Conservation (phyloP, 1,139 yeast species). For the Pichia sp. region DNA sequence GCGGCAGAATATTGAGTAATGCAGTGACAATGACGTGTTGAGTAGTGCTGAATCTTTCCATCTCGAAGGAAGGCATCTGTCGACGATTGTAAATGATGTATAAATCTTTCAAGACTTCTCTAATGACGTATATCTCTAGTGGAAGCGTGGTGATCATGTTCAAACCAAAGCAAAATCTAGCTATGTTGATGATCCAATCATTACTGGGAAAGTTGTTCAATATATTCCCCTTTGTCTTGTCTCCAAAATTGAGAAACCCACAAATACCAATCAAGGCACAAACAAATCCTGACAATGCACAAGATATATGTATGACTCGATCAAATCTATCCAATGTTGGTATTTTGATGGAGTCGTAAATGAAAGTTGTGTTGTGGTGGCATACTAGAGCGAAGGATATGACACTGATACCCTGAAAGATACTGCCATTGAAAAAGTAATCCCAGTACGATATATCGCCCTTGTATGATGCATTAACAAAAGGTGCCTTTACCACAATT, state of each 20-base stretch:
- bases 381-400: slow-evolving; percentile 93
- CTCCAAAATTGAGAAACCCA: slow-evolving; percentile 72
- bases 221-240: slow-evolving; percentile 76
- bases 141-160: slow-evolving; percentile 95
- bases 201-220: slow-evolving; percentile 76
- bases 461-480: slow-evolving; percentile 39
- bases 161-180: slow-evolving; percentile 86
- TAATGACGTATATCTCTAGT: slow-evolving; percentile 77
- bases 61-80: slow-evolving; percentile 17
- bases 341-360: slow-evolving; percentile 71
- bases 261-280: slow-evolving; percentile 75
- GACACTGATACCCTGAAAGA: slow-evolving; percentile 86
- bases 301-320: slow-evolving; percentile 74
- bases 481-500: slow-evolving; percentile 71
- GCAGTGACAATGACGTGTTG: slow-evolving; percentile 68
- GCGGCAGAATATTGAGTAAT: slow-evolving; percentile 56
- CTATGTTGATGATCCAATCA: slow-evolving; percentile 71
- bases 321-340: slow-evolving; percentile 74
- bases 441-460: slow-evolving; percentile 40
- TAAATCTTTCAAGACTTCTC: slow-evolving; percentile 75
- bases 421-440: slow-evolving; percentile 53
- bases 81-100: slow-evolving; percentile 26
- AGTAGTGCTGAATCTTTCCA: slow-evolving; percentile 34
- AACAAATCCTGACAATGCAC: slow-evolving; percentile 72
- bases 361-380: slow-evolving; percentile 88